A percentile compares a stretch with the other conserved stretches of the same genome.
Evolutionary conservation across 169 alveolate species (phyloP).

Genomic region (Cyclospora cayetanensis): DNA sequence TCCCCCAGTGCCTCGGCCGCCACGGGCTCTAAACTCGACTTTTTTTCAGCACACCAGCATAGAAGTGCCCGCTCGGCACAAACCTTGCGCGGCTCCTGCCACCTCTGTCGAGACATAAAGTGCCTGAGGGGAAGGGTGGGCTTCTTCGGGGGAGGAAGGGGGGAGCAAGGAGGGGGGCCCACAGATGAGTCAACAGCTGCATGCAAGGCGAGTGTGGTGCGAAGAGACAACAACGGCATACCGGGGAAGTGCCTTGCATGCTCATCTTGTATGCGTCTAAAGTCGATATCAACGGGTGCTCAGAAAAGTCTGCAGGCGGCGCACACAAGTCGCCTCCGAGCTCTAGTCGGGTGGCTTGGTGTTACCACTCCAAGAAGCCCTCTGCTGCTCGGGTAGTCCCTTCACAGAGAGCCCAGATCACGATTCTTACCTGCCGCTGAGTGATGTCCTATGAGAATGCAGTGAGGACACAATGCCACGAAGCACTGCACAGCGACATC

Average conservation of each 20-base stretch:
- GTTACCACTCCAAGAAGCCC: too few relatives aligned
- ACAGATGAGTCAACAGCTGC: neutral
- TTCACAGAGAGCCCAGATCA: neutral
- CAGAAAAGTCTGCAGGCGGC: conserved; percentile 77
- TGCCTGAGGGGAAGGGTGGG: too few relatives aligned
- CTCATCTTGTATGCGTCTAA: conserved; percentile 89
- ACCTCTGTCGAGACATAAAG: too few relatives aligned
- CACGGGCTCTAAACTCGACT: neutral
- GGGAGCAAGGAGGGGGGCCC: neutral
- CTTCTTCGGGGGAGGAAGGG: neutral
- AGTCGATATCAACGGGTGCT: conserved; percentile 89
- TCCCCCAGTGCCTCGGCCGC: too few relatives aligned
- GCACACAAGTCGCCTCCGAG: too few relatives aligned
- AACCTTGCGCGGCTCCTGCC: too few relatives aligned
- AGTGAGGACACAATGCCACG: conserved; percentile 86
- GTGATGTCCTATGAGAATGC: conserved; percentile 88
- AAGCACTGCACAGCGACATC: conserved; percentile 78
- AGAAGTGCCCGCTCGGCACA: neutral
- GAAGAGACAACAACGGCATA: neutral
- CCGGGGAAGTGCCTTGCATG: conserved; percentile 82
- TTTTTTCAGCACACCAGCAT: neutral
- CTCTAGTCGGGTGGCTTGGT: too few relatives aligned
- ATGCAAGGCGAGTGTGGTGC: neutral
- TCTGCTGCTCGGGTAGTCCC: too few relatives aligned
- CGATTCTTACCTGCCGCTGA: conserved; percentile 78